These are phyloP conservation scores for Pyrus bretschneideri DNA, from an alignment of 306 rosid genomes.

Conservation along the genomic window DNA sequence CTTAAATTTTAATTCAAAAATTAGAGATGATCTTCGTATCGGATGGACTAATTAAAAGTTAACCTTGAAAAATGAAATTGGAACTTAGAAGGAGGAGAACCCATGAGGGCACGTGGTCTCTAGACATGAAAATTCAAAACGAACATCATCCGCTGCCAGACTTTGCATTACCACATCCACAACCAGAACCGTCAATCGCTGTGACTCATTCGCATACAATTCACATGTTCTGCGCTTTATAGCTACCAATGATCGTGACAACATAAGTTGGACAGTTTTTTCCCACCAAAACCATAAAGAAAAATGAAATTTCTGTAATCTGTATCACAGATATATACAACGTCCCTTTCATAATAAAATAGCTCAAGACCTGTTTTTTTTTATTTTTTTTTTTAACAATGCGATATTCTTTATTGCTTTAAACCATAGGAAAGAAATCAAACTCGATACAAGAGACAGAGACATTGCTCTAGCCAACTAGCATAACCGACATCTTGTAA, in stretches of 20 bases:
- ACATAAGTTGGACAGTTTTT: background rate
- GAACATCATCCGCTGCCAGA: background rate
- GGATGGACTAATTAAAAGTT: background rate
- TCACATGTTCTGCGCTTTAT: background rate
- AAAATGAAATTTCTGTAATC: background rate
- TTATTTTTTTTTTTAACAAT: no score
- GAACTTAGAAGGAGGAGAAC: background rate
- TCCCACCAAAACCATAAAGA: background rate
- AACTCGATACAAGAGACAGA: no score
- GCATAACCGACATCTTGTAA: accelerated
- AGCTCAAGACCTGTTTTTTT: accelerated
- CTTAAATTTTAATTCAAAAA: no score
- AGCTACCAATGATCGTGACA: background rate
- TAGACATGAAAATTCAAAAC: background rate
- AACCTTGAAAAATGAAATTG: background rate
- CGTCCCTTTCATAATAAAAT: background rate
- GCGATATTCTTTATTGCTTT: no score
- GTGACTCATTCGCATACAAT: background rate
- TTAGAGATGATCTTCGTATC: no score
- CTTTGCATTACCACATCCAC: background rate
- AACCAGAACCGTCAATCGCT: background rate
- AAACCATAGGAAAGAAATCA: no score
- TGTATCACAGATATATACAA: background rate
- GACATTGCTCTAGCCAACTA: no score
- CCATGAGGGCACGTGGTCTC: background rate